These are phyloP conservation scores for Penicillium nucicola DNA, from an alignment of 495 filamentous ascomycete genomes.

Conservation along the genomic window DNA sequence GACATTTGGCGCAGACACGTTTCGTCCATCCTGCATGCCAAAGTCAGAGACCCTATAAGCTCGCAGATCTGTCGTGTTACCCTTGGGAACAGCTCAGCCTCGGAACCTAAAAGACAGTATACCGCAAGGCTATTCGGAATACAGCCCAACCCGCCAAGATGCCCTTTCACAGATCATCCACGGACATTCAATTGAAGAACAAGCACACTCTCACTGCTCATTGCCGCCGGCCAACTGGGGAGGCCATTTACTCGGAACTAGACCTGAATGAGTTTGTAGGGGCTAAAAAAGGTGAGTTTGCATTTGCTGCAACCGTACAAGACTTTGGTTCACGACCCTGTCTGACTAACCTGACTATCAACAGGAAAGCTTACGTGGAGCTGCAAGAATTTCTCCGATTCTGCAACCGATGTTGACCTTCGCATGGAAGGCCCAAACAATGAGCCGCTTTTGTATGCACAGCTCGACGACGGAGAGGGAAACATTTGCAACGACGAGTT, in stretches of 20 bases:
- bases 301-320: background rate
- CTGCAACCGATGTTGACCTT: conserved; percentile 13
- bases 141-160: conserved; percentile 3
- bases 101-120: no score
- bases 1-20: background rate
- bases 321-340: background rate
- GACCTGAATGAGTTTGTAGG: conserved; percentile 21
- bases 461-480: conserved; percentile 14
- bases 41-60: background rate
- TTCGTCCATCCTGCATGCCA: background rate
- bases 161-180: conserved; percentile 27
- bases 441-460: conserved; percentile 18
- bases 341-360: no score
- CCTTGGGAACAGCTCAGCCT: no score
- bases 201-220: conserved; percentile 21
- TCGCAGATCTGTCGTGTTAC: no score
- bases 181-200: conserved; percentile 19
- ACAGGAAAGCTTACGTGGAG: conserved; percentile 24
- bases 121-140: no score
- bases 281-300: conserved; percentile 16
- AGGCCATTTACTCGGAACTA: conserved; percentile 22
- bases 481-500: conserved; percentile 3
- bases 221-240: conserved; percentile 16
- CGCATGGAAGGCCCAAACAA: conserved; percentile 15
- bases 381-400: conserved; percentile 9